A percentile compares a stretch with the other conserved stretches of the same genome.
These are phyloP conservation scores for Wickerhamiella sorbophila DNA, from an alignment of 805 yeast species.

Conservation along the genomic window DNA sequence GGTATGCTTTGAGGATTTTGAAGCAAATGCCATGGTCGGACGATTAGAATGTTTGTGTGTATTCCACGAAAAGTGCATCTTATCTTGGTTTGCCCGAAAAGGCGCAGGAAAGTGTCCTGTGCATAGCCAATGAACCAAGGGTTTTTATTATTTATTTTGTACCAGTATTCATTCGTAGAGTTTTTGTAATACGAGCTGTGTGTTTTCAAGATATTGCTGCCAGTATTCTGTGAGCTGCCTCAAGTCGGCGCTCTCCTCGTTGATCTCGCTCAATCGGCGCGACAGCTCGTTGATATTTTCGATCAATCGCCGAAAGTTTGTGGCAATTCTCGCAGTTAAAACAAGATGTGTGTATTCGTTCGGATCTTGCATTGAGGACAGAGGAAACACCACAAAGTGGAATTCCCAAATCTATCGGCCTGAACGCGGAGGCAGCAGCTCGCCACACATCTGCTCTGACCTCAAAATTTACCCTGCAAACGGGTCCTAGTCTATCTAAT, in stretches of 20 bases:
- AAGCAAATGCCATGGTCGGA: slow-evolving; percentile 79
- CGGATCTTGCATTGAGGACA: not conserved
- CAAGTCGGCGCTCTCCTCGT: not conserved
- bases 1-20: slow-evolving; percentile 80
- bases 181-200: not conserved
- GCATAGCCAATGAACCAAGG: slow-evolving; percentile 21
- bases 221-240: not conserved
- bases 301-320: not conserved
- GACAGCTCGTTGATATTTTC: not conserved
- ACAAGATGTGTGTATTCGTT: not conserved
- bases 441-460: too few relatives aligned
- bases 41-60: slow-evolving; percentile 88
- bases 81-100: slow-evolving; percentile 78
- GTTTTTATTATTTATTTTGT: not conserved
- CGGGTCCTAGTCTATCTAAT: too few relatives aligned
- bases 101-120: slow-evolving; percentile 83
- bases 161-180: not conserved
- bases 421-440: too few relatives aligned
- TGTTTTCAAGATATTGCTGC: slow-evolving; percentile 1
- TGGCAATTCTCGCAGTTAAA: not conserved
- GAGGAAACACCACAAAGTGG: too few relatives aligned
- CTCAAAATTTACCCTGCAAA: too few relatives aligned
- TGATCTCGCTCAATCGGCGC: not conserved
- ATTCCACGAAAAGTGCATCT: slow-evolving; percentile 82
- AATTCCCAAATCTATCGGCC: too few relatives aligned